Base-by-base conservation (phyloP, 306 rosid species). In the Lathyrus aphaca region DNA sequence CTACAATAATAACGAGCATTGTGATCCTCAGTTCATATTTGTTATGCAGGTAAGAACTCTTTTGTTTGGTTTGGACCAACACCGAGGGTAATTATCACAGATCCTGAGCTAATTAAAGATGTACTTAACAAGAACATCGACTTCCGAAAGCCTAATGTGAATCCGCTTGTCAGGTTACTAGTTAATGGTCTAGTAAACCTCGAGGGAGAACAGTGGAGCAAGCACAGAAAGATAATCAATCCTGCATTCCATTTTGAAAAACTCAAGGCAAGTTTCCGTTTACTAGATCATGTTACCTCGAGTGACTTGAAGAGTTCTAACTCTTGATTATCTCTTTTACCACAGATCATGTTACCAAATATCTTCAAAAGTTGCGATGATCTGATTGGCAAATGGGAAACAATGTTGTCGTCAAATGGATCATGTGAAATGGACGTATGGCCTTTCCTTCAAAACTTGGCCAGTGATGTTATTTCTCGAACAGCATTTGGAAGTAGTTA, bases 131-230 rank as follows among this genome's bases (percentile, higher is more conserved):
- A 71, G 30, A 27, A 1, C 0, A 9, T 32, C 11, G 89, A 78
- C 25, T 83, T 87, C 23, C 50, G 3, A 5, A 85, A 78, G 72
- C 51, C 71, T 6, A 0, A 2, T 0, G 0, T 0, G 10, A 77
- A 70, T 66, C 81, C 82, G 0, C 58, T 70, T 10, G 3, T 12
- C 13, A n/a, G 4, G 43, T 23, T 71, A 4, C 73, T 82, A 2
- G 63, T 4, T 38, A 4, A 42, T 10, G 92, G 89, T 27, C 46
- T 81, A 2, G 46, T 8, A 16, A 14, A 0, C n/a, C 7, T 30
- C 32, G 87, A 84, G 10, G 85, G 82, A 38, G 80, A 80, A 27
- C 76, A 83, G 60, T 86, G 90, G 90, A 79, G 69, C 51, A 86
- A 66, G 57, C 85, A 80, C 53, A 71, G 90, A 67, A 87, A 64